phyloP scores from a whole-genome alignment of 768 basidiomycete species.

The Mrakia frigida region DNA sequence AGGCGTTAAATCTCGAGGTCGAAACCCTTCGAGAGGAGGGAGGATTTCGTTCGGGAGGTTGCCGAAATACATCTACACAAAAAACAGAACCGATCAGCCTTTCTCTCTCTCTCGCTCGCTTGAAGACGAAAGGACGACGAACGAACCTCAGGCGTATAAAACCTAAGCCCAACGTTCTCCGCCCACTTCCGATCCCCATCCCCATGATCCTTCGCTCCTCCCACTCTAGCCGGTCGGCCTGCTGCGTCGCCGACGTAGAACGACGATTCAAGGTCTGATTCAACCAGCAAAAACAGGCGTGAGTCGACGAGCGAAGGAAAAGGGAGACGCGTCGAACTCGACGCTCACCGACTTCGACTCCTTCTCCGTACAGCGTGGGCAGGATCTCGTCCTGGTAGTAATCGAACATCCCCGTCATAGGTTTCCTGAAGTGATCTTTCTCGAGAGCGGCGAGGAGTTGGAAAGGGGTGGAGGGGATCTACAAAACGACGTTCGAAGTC shows the following conservation, averaged over 20 bases:
- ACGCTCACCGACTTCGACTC: constrained; percentile 60
- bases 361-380: constrained; percentile 48
- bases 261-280: constrained; percentile 61
- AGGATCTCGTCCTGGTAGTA: constrained; percentile 58
- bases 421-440: constrained; percentile 74
- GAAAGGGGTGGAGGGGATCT: constrained; percentile 56
- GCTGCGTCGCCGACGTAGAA: constrained; percentile 90
- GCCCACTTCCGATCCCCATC: constrained; percentile 84
- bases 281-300: too few species aligned
- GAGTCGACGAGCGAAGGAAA: neutral
- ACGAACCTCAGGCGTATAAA: constrained; percentile 75
- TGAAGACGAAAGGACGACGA: neutral
- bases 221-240: constrained; percentile 52
- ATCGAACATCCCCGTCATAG: constrained; percentile 80
- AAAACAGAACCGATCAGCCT: neutral
- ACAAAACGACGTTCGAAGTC: neutral
- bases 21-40: constrained; percentile 20
- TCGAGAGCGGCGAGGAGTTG: constrained; percentile 69
- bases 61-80: constrained; percentile 20
- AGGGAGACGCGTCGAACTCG: neutral
- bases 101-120: neutral
- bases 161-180: constrained; percentile 63
- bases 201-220: constrained; percentile 57
- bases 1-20: constrained; percentile 11
- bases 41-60: neutral